phyloP scores from a whole-genome alignment of 805 yeast genomes.

The Teunomyces pallodes region DNA sequence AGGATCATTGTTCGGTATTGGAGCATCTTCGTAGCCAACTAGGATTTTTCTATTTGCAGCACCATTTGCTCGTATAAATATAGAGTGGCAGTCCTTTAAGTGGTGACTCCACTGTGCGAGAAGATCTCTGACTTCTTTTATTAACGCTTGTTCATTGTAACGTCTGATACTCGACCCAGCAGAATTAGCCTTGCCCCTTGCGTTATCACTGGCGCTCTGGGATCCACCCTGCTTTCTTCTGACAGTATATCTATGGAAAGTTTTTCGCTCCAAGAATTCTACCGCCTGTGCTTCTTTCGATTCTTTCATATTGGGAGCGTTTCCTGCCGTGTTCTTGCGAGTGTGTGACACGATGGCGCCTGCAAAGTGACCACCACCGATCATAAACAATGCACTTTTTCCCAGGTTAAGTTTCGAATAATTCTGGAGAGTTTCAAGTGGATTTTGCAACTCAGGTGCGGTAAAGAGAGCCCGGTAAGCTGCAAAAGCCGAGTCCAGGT shows the following conservation, averaged over 20 bases:
- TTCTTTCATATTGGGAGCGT: conserved; percentile 45
- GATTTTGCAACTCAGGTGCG: conserved; percentile 41
- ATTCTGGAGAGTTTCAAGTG: conserved; percentile 45
- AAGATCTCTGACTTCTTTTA: conserved; percentile 71
- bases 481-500: conserved; percentile 53
- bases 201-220: conserved; percentile 87
- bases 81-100: conserved; percentile 59
- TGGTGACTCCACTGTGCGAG: conserved; percentile 62
- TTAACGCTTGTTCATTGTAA: conserved; percentile 81
- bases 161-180: conserved; percentile 92
- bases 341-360: conserved; percentile 86
- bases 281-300: conserved; percentile 62
- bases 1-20: conserved; percentile 50
- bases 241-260: conserved; percentile 93
- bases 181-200: conserved; percentile 92
- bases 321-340: conserved; percentile 55
- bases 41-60: conserved; percentile 60
- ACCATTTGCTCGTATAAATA: conserved; percentile 82
- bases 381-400: conserved; percentile 80
- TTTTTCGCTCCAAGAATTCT: conserved; percentile 67
- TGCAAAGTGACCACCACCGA: conserved; percentile 98
- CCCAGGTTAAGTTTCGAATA: conserved; percentile 31
- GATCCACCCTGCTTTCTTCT: conserved; percentile 98
- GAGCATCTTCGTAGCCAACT: conserved; percentile 63
- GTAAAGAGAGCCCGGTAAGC: conserved; percentile 64